Percentiles rank a stretch among this genome's conserved stretches.
These are phyloP conservation scores for Mycena alexandri DNA, from an alignment of 768 basidiomycete genomes.

Conservation along the genomic window DNA sequence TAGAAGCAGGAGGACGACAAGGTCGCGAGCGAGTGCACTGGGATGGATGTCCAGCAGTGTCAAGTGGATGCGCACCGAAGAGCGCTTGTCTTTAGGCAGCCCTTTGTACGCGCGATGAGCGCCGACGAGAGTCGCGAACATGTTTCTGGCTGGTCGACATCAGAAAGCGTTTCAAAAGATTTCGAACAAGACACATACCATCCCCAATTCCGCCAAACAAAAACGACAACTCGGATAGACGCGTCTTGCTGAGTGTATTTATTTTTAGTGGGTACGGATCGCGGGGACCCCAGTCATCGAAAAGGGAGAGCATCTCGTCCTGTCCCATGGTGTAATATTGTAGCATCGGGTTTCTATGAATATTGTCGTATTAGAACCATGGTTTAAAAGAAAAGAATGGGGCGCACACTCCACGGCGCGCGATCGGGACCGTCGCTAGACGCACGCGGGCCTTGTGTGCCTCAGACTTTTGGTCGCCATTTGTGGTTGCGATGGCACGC, in stretches of 20 bases:
- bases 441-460: constrained; percentile 17
- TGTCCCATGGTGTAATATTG: constrained; percentile 38
- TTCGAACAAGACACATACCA: constrained; percentile 29
- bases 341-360: constrained; percentile 29
- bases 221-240: constrained; percentile 40
- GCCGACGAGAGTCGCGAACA: constrained; percentile 44
- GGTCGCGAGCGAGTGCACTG: constrained; percentile 41
- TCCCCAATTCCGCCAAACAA: constrained; percentile 47
- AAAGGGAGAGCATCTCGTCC: constrained; percentile 44
- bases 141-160: constrained; percentile 39
- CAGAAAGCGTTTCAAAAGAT: neutral
- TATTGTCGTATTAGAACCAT: no score
- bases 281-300: constrained; percentile 43
- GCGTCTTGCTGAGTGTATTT: constrained; percentile 28
- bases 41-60: constrained; percentile 45
- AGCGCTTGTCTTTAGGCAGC: constrained; percentile 35
- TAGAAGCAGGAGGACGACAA: constrained; percentile 41
- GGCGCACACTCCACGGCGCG: constrained; percentile 20
- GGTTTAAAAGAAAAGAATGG: constrained; percentile 17
- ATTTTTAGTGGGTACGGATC: constrained; percentile 40
- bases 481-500: constrained; percentile 31
- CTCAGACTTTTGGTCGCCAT: neutral
- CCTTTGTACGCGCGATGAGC: constrained; percentile 36
- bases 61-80: constrained; percentile 37
- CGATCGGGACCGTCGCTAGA: constrained; percentile 14